phyloP scores from a whole-genome alignment of 1,139 yeast species.

The Nematodospora anomalae region DNA sequence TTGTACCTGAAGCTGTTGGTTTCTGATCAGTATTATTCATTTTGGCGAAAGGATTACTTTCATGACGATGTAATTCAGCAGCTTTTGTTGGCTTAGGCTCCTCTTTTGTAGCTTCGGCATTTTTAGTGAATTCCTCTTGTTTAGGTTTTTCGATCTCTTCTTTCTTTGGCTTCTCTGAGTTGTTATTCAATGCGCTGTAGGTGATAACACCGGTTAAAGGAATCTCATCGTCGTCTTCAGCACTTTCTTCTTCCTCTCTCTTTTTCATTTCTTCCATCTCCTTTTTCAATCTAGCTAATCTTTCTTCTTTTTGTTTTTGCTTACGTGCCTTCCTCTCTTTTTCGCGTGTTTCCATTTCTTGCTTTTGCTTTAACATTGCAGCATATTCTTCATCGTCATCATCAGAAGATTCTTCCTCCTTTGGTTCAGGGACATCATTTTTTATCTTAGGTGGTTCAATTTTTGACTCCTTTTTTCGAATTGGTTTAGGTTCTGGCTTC shows the following conservation, averaged over 20 bases:
- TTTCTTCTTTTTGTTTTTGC: slow-evolving; percentile 55
- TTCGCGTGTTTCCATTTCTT: slow-evolving; percentile 50
- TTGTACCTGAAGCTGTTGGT: slow-evolving; percentile 20
- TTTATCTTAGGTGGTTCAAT: slow-evolving; percentile 6
- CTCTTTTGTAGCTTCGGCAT: slow-evolving; percentile 8
- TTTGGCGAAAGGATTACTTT: slow-evolving; percentile 39
- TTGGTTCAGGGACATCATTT: slow-evolving; percentile 1
- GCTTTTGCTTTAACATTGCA: slow-evolving; percentile 47
- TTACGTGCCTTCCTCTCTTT: slow-evolving; percentile 41
- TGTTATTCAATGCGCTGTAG: slow-evolving; percentile 10
- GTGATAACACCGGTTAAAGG: slow-evolving; percentile 28
- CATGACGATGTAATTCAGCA: slow-evolving; percentile 11
- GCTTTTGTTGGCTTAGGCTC: slow-evolving; percentile 4
- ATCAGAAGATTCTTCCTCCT: slow-evolving; percentile 23
- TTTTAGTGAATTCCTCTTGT: slow-evolving; percentile 7
- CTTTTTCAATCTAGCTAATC: slow-evolving; percentile 57
- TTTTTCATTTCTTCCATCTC: slow-evolving; percentile 62
- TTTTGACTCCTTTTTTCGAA: slow-evolving; percentile 7
- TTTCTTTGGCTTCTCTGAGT: slow-evolving; percentile 10
- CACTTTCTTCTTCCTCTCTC: slow-evolving; percentile 34
- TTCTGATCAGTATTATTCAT: slow-evolving; percentile 12
- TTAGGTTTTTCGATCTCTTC: slow-evolving; percentile 12
- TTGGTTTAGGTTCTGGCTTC: slow-evolving; percentile 6
- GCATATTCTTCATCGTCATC: slow-evolving; percentile 50
- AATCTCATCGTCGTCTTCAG: slow-evolving; percentile 37